Base-by-base conservation (phyloP, 441 rosid species). In the Gossypium schwendimanii region DNA sequence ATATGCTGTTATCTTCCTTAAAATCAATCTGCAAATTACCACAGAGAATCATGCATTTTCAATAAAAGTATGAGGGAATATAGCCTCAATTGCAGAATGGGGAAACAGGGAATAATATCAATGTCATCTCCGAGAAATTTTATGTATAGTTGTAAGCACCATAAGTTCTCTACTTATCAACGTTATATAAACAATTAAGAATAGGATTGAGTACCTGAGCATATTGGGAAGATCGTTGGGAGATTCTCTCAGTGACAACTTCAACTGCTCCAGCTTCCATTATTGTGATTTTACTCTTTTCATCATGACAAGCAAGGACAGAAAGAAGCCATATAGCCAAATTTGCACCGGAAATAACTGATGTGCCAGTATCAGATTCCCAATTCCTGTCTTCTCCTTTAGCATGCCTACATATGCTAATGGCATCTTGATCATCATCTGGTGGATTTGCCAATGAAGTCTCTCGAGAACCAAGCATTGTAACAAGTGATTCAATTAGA, bases 231-330 rank as follows among this genome's bases (percentile, higher is more conserved):
- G 79, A 85, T 76, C 88, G 84, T 72, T 80, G 76, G 60, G 90
- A 81, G 60, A 94, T 91, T 81, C 91, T 87, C 79, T 91, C 92
- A 0, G 96, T 91, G 41, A 96, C 87, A 79, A 87, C 89, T 83
- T 94, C 98, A 70, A 96, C 73, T 31, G 95, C 98, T 76, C 93
- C 99, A 65, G 98, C 88, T 78, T 94, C 98, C 98, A 96, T 80
- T 80, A 96, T 91, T 53, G 83, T 88, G 65, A 73, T 84, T 88
- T 85, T 92, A 77, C 91, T 87, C 81, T 85, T 91, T 81, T 84
- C 96, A 78, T 91, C 95, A 67, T 88, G 95, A 82, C 98, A 88
- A 15, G 99, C 94, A 83, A 96, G 96, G 78, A 96, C 87, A n/a
- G 96, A 87, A 15, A 96, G 97, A 57, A 96, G 85, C 97, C 97